Evolutionary conservation across 2,329 filamentous ascomycete species (phyloP), one percentile per base, ranked within the genome.

Genomic region (Neocatenulostroma microsporum): DNA sequence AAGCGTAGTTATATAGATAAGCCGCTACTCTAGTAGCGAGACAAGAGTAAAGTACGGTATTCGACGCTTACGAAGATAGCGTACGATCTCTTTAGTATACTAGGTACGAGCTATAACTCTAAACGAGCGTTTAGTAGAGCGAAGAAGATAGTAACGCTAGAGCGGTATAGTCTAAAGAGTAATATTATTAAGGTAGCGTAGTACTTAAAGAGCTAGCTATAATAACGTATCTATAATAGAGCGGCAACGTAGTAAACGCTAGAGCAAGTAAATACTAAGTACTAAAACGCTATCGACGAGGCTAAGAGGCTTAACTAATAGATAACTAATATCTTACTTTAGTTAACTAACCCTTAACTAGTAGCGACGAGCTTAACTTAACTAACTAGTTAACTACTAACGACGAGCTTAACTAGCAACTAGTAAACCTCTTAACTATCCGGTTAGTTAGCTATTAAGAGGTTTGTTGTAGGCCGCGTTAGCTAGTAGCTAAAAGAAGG

Each of bases 21-120:
- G 17, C 33, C 33, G 12, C 17, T 36, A 13, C 11, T 11, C 3
- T 36, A 17, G 33, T 36, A 17, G 33, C 23, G 17, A 23, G 25
- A 36, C 10, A 24, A 6, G 6, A 18, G 33, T 17, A 9, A 28
- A 9, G 15, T 21, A 6, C 25, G 5, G 3, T 42, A 39, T 25
- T 36, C 32, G 19, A 36, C 36, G 18, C 36, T 42, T 14, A 18
- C 26, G 17, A 29, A 13, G 21, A 17, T 42, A 12, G 36, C 36
- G 17, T 36, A 30, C 18, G 33, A 39, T 25, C 36, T 39, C 36
- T 42, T 31, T 33, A 23, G 23, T 20, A 34, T 36, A 34, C 36
- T 27, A 25, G 31, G 30, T 34, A 39, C 39, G 32, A 38, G 30
- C 32, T 37, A 26, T 14, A 36, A 39, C 21, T 42, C 31, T 29